These are phyloP conservation scores for Russula vinacea DNA, from an alignment of 768 basidiomycete genomes.

Conservation along the genomic window DNA sequence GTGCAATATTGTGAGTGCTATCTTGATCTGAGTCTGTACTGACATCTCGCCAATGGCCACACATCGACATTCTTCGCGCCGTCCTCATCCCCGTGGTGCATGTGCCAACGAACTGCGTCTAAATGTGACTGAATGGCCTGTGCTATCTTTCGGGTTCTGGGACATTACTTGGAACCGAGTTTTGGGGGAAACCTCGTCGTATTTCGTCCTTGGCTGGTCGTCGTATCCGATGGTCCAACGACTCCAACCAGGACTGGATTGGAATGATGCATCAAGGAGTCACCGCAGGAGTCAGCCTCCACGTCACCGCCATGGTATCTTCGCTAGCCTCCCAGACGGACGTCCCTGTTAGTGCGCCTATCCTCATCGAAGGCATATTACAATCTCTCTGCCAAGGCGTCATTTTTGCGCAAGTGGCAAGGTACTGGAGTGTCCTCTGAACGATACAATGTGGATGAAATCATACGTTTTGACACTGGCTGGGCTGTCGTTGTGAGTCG, in stretches of 20 bases:
- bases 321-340: constrained; percentile 13
- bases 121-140: not conserved
- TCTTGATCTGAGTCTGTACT: not conserved
- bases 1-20: too few relatives aligned
- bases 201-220: constrained; percentile 6
- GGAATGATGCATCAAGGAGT: constrained; percentile 4
- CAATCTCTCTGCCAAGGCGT: constrained; percentile 47
- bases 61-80: not conserved
- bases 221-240: not conserved
- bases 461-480: constrained; percentile 43
- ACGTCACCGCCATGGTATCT: constrained; percentile 4
- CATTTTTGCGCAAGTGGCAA: constrained; percentile 34
- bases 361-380: constrained; percentile 46
- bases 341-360: constrained; percentile 36
- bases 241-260: not conserved
- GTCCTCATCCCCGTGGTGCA: not conserved
- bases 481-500: constrained; percentile 44
- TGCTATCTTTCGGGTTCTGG: not conserved
- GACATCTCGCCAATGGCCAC: not conserved
- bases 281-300: not conserved
- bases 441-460: constrained; percentile 46
- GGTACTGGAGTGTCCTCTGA: constrained; percentile 42
- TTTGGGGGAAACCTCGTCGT: not conserved
- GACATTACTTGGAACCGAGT: not conserved
- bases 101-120: not conserved